Base-by-base conservation (phyloP, 805 yeast genomes). In the Lipomyces spencermartinsiae region DNA sequence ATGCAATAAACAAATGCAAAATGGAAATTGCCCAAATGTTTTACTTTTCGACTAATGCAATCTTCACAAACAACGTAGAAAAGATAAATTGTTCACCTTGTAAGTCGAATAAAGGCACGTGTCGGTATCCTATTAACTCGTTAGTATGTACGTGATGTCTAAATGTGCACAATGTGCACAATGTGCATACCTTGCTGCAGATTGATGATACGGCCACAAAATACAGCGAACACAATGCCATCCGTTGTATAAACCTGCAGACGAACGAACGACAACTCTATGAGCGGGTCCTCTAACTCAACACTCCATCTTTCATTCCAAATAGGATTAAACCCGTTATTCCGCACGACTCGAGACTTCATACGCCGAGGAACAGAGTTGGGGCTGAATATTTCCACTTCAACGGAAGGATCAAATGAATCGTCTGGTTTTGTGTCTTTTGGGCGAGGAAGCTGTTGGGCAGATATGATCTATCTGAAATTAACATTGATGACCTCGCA, bases 311-410 rank as follows among this genome's bases (percentile, higher is more conserved):
- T 76, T 61, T 84, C 83, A 69, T 89, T 86, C 98, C 98, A 94
- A 6, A 84, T 78, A 0, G 98, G 98, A 75, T 91, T 92, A 79
- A 91, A 92, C 0, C 98, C 98, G 78, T 93, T 93, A 61, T 86
- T 87, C 6, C 77, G 75, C 0, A 89, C 84, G 0, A 73, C 66
- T 1, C 76, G 67, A 0, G 86, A 79, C 46, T 74, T 62, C 62
- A 57, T 46, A 22, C 62, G 58, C 7, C 67, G 62, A 53, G 55
- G 59, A 6, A 64, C 61, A 8, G 31, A 35, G 34, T 43, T 49
- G 4, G 65, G 46, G 46, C 56, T 16, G 34, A 57, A 79, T 0
- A 90, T 74, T 63, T 90, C 94, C 46, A 90, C 77, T 6, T 82
- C 81, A 4, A 91, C 85, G 72, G 80, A 87, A 0, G 96, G 92